Evolutionary conservation across 106 monocot genomes (phyloP).

Genomic region (Amphibolis antarctica): DNA sequence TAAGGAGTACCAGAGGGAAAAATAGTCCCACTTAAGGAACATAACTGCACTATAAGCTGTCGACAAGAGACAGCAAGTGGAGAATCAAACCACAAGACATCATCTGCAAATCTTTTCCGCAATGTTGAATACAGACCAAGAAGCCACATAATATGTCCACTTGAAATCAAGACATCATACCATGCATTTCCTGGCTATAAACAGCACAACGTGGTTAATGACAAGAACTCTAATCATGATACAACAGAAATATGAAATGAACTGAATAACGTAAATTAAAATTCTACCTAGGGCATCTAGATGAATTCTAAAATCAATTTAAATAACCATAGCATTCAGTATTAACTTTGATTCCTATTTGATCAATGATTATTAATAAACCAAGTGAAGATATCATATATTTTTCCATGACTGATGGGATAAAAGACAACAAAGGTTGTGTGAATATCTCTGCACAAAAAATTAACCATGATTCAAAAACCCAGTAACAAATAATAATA

Average conservation of each 20-base stretch:
- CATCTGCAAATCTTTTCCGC: slow-evolving; percentile 44
- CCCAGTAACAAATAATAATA: too few species aligned
- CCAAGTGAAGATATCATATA: too few species aligned
- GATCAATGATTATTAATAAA: too few species aligned
- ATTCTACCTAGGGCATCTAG: too few species aligned
- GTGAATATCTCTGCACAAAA: too few species aligned
- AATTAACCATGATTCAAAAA: too few species aligned
- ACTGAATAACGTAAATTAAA: too few species aligned
- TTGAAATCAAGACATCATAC: slow-evolving; percentile 67
- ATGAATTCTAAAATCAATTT: too few species aligned
- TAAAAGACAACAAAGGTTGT: too few species aligned
- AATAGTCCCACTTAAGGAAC: slow-evolving; percentile 64
- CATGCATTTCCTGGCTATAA: slow-evolving; percentile 84
- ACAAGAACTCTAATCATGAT: not conserved
- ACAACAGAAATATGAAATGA: not conserved
- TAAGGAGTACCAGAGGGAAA: slow-evolving; percentile 60
- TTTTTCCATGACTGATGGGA: too few species aligned
- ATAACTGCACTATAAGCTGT: slow-evolving; percentile 83
- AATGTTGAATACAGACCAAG: slow-evolving; percentile 55
- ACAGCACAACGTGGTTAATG: slow-evolving; percentile 12
- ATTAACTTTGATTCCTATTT: too few species aligned
- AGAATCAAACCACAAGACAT: slow-evolving; percentile 85
- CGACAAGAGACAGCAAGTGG: slow-evolving; percentile 77
- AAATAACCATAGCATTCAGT: too few species aligned
- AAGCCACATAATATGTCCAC: slow-evolving; percentile 72